Conservation (phyloP, 306 rosid species). For the Cucurbita ficifolia region DNA sequence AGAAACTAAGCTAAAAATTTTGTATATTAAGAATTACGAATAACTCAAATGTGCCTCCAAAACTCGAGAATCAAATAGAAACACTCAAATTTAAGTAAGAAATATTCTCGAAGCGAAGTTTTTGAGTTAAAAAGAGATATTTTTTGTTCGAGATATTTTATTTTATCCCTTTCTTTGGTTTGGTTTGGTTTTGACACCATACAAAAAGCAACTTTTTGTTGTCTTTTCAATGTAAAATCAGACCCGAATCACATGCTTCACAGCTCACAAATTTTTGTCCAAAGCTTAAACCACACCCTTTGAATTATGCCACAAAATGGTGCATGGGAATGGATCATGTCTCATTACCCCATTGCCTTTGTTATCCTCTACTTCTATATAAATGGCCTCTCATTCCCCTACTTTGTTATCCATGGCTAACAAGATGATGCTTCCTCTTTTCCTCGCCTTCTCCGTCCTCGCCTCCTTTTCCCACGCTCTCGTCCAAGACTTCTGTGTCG, state of each 20-base stretch:
- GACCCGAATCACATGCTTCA: constrained; percentile 27
- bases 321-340: constrained; percentile 6
- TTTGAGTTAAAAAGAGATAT: not conserved
- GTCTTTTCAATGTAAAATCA: constrained; percentile 4
- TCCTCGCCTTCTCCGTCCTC: constrained; percentile 21
- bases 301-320: not conserved
- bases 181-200: constrained; percentile 3
- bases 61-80: no score
- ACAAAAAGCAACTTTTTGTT: constrained; percentile 35
- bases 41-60: no score
- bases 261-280: constrained; percentile 17
- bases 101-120: not conserved
- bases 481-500: constrained; percentile 73
- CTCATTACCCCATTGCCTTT: constrained; percentile 1
- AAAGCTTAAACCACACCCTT: constrained; percentile 9
- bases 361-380: constrained; percentile 5
- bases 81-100: not conserved
- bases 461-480: constrained; percentile 33
- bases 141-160: not conserved
- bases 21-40: no score
- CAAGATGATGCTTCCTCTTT: constrained; percentile 22
- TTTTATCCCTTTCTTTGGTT: not conserved
- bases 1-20: no score
- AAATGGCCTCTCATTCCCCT: not conserved
- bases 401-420: not conserved